Evolutionary conservation across 1,284 basidiomycete genomes (phyloP), one percentile per base, ranked within the genome.

Genomic region (Calocybe gambosa): DNA sequence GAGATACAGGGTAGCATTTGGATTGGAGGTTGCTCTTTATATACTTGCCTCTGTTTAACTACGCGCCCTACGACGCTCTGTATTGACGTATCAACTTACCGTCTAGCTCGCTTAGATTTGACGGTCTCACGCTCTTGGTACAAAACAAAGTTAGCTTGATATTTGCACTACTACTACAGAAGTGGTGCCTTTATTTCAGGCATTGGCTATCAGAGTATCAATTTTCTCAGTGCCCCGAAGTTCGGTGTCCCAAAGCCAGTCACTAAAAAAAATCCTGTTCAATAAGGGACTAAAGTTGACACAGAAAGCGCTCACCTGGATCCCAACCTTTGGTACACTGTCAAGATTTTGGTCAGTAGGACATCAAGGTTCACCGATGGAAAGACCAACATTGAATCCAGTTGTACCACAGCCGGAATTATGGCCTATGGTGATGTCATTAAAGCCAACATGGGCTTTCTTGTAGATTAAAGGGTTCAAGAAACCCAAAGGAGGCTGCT

Each of bases 91-190:
- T 29, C 25, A 5, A 16, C 29, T 50, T 54, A 48, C 50, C 49
- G 7, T 15, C 25, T 46, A 50, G 53, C 53, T 48, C 52, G 53
- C n/a, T n/a, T n/a, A n/a, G n/a, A n/a, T n/a, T n/a, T n/a, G n/a
- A n/a, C n/a, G n/a, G n/a, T n/a, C n/a, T n/a, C n/a, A n/a, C n/a
- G n/a, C n/a, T n/a, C n/a, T n/a, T n/a, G n/a, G n/a, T n/a, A n/a
- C n/a, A n/a, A n/a, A n/a, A n/a, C n/a, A n/a, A n/a, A n/a, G n/a
- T n/a, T n/a, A n/a, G n/a, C n/a, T n/a, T n/a, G n/a, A n/a, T n/a
- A n/a, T n/a, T n/a, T n/a, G n/a, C n/a, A n/a, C n/a, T n/a, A n/a
- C 93, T 2, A 96, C 92, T 1, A 93, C 97, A 56, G 92, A 96
- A 58, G 62, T 86, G 63, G 93, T 93, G 50, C 56, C 70, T 56